phyloP scores from a whole-genome alignment of 2,329 filamentous ascomycete species.

The Colletotrichum ledebouriae region DNA sequence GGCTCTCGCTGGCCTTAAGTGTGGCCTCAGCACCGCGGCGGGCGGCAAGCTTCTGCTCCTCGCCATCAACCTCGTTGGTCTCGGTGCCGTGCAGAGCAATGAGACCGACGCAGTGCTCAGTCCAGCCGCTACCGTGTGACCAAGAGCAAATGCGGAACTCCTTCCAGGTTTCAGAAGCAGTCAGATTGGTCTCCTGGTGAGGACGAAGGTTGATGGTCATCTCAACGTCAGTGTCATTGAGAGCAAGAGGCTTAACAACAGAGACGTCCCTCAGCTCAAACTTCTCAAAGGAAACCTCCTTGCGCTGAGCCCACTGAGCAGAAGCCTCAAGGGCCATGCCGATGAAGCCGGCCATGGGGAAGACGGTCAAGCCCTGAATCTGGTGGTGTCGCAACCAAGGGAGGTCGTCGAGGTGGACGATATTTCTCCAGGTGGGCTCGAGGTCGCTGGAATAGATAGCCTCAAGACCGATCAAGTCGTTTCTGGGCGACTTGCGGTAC shows the following conservation, averaged over 20 bases:
- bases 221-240: conserved; percentile 64
- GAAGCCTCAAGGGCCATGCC: conserved; percentile 65
- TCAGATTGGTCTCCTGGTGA: conserved; percentile 56
- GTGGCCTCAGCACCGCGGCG: conserved; percentile 49
- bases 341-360: conserved; percentile 67
- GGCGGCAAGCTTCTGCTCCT: conserved; percentile 45
- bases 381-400: conserved; percentile 72
- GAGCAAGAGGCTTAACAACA: conserved; percentile 60
- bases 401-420: conserved; percentile 60
- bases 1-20: conserved; percentile 48
- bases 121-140: conserved; percentile 65
- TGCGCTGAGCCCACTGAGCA: conserved; percentile 46
- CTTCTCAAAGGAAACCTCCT: conserved; percentile 52
- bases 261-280: conserved; percentile 63
- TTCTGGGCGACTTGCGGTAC: conserved; percentile 55
- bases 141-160: conserved; percentile 70
- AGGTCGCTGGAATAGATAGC: conserved; percentile 59
- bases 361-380: conserved; percentile 69
- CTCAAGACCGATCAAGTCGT: conserved; percentile 61
- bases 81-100: conserved; percentile 56
- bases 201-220: conserved; percentile 62
- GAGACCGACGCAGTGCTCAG: conserved; percentile 69
- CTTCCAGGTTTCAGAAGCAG: conserved; percentile 62
- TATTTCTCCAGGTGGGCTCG: conserved; percentile 64
- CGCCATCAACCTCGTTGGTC: conserved; percentile 57